phyloP scores from a whole-genome alignment of 345 rosid genomes.

The Murraya paniculata region DNA sequence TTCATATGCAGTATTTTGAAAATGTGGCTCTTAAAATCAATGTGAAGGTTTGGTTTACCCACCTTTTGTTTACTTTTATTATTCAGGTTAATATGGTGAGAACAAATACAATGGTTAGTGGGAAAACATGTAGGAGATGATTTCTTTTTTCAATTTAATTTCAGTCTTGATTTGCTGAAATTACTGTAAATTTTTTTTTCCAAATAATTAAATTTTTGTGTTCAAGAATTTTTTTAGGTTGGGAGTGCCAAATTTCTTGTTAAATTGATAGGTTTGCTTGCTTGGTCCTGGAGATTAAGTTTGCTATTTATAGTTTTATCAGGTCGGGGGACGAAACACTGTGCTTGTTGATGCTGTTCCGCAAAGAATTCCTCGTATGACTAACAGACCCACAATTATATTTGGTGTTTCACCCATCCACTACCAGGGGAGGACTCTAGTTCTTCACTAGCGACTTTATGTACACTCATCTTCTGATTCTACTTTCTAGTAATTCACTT shows the following conservation, averaged over 20 bases:
- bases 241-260: background rate
- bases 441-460: constrained; percentile 84
- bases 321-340: constrained; percentile 79
- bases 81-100: background rate
- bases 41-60: too few species aligned
- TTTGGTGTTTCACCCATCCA: constrained; percentile 78
- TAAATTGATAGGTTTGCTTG: background rate
- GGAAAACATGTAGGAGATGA: background rate
- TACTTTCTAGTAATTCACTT: background rate
- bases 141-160: background rate
- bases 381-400: constrained; percentile 63
- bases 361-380: constrained; percentile 44
- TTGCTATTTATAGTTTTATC: background rate
- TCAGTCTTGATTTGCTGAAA: background rate
- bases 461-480: background rate
- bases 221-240: background rate
- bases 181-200: background rate
- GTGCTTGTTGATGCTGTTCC: constrained; percentile 55
- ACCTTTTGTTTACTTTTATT: background rate
- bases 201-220: background rate
- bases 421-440: constrained; percentile 67
- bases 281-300: background rate
- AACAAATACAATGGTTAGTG: background rate
- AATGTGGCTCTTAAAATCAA: too few species aligned
- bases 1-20: too few species aligned